Evolutionary conservation across 192 early-diverging fungal genomes (phyloP), one percentile per base, ranked within the genome.

Genomic region (Umbelopsis sp.): DNA sequence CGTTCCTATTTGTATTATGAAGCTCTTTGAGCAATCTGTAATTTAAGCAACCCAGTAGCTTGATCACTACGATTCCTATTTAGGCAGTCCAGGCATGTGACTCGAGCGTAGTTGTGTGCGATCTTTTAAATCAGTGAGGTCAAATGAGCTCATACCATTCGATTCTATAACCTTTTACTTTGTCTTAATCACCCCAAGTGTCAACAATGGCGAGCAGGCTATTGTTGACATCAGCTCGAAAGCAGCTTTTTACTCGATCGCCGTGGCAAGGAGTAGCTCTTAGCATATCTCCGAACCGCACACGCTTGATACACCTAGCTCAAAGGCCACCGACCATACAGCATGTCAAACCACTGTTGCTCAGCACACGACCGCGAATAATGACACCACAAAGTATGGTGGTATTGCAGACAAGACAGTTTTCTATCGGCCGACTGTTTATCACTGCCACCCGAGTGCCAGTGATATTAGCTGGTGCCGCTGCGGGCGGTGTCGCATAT

Each of bases 361-460:
- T 61, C 27, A 61, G 3, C 13, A 4, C 55, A 61, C 55, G 55
- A 33, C 55, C 55, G 8, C 55, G 27, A 16, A 15, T 61, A 35
- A 4, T 35, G 7, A 2, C 55, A 12, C 27, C 12, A 35, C 30
- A 27, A 11, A 25, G 27, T 18, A 61, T 61, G 55, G 4, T 61
- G 7, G 30, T 33, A 6, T 16, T 61, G 30, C 55, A 61, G 30
- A 61, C 55, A 25, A 4, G 55, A 12, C 30, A 25, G 15, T 61
- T 61, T 8, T 61, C 55, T 11, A 61, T 61, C 25, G 55, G 55
- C 18, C 55, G 78, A 50, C 72, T 82, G 37, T 46, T 84, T 11
- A 71, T 80, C 52, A 78, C 80, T 80, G 80, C 83, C 16, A 65
- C 90, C 27, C 69, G 85, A 35, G 51, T 91, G n/a, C 88, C 90